phyloP scores from a whole-genome alignment of 768 basidiomycete genomes.

The Suillus hirtellus region DNA sequence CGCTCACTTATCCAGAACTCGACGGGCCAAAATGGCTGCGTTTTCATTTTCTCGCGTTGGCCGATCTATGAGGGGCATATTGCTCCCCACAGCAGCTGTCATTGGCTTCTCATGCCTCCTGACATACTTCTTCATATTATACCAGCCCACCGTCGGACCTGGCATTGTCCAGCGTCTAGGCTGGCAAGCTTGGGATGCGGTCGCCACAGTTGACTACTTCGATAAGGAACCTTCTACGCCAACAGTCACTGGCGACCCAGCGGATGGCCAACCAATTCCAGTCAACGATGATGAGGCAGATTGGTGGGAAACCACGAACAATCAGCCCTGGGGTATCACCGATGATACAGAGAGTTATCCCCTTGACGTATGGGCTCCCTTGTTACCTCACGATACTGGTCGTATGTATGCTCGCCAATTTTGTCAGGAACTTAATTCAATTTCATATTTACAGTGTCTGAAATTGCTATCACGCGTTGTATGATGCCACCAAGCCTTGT shows the following conservation, averaged over 20 bases:
- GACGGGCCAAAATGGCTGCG: conserved; percentile 36
- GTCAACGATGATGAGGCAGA: conserved; percentile 42
- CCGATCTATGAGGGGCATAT: conserved; percentile 54
- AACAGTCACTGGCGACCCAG: conserved; percentile 6
- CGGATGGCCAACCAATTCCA: conserved; percentile 15
- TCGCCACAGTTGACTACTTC: conserved; percentile 36
- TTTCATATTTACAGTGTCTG: conserved; percentile 52
- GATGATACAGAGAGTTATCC: conserved; percentile 72
- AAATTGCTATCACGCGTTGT: conserved; percentile 73
- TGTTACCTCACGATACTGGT: conserved; percentile 76
- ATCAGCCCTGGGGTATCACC: conserved; percentile 29
- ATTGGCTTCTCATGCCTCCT: conserved; percentile 72
- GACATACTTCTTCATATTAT: conserved; percentile 75
- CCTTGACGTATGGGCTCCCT: conserved; percentile 76
- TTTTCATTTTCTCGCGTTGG: conserved; percentile 42
- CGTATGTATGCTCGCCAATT: conserved; percentile 41
- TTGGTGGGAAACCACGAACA: conserved; percentile 66
- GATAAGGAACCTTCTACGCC: conserved; percentile 5
- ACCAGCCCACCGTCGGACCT: conserved; percentile 75
- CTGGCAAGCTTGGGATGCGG: conserved; percentile 86
- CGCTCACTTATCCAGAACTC: conserved; percentile 12
- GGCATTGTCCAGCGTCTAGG: conserved; percentile 72
- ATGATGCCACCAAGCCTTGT: conserved; percentile 58
- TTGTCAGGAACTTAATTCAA: neutral
- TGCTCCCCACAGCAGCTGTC: conserved; percentile 59